phyloP scores from a whole-genome alignment of 352 stramenopile genomes.

The Globisporangium heterothallicum region DNA sequence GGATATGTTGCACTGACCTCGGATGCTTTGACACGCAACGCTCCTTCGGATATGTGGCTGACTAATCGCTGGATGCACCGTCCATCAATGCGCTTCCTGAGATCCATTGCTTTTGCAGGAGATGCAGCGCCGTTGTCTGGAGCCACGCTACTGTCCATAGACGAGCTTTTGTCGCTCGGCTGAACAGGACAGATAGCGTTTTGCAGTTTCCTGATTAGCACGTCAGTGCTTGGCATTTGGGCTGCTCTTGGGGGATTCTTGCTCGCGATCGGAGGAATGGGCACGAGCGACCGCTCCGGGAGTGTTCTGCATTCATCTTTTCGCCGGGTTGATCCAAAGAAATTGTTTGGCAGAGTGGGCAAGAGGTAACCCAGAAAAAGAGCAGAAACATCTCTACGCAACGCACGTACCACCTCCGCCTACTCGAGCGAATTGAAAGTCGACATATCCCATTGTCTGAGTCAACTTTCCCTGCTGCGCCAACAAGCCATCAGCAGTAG shows the following conservation, averaged over 20 bases:
- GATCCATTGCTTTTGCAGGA: conserved; percentile 16
- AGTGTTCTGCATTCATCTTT: not conserved
- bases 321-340: not conserved
- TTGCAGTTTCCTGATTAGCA: conserved; percentile 29
- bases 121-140: not conserved
- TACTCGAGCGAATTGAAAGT: conserved; percentile 31
- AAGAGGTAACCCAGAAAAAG: no score
- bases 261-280: not conserved
- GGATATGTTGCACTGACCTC: conserved; percentile 22
- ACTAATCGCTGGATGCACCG: conserved; percentile 39
- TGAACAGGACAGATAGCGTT: conserved; percentile 15
- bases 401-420: conserved; percentile 16
- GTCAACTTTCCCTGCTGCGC: conserved; percentile 42
- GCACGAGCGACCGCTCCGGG: not conserved
- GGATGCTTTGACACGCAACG: conserved; percentile 16
- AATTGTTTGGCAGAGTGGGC: no score
- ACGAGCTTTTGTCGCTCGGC: not conserved
- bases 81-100: conserved; percentile 31
- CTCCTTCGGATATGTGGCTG: conserved; percentile 33
- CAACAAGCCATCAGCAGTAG: conserved; percentile 39
- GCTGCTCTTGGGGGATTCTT: not conserved
- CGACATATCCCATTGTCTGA: conserved; percentile 32
- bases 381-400: not conserved
- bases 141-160: not conserved
- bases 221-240: conserved; percentile 16